Evolutionary conservation across 768 basidiomycete species (phyloP), one percentile per base, ranked within the genome.

Genomic region (Holtermannia corniformis): DNA sequence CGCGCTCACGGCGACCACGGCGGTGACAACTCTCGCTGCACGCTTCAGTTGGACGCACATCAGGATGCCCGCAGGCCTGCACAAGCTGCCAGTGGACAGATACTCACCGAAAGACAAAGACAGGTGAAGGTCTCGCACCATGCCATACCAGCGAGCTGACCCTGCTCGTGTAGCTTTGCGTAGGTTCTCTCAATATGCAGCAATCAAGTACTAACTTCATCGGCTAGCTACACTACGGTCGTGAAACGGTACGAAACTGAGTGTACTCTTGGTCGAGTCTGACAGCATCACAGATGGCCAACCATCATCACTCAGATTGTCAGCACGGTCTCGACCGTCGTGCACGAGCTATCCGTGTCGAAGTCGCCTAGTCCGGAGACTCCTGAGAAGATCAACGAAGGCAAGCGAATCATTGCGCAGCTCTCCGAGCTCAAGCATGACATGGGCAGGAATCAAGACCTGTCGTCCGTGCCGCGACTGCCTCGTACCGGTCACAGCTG

Each of bases 361-460:
- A 51, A 55, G 44, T 22, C 13, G 5, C 22, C 25, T 7, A 71
- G 74, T 44, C 59, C 73, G n/a, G 58, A 61, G 48, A 44, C 52
- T 10, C 25, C 49, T 22, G 68, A 54, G 5, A 71, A 70, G 70
- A 73, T 89, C 40, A 70, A 71, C n/a, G 87, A 95, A 68, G 89
- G 87, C 1, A 86, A 83, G 64, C 74, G 61, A 13, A 81, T 95
- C 55, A 89, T 96, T 50, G 78, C 80, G 52, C 77, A 79, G 64
- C 75, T 86, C 46, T 81, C 83, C 62, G 79, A 80, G 67, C 73
- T 96, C 55, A 96, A 93, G 74, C 87, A 90, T 72, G 81, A 84
- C 64, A 92, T 95, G 86, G 83, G 81, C 0, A 77, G 85, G 57
- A 84, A 93, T 71, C 79, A 79, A 48, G 65, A 75, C 22, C 68